phyloP scores from a whole-genome alignment of 1,139 yeast genomes.

The Candida sanyaensis region DNA sequence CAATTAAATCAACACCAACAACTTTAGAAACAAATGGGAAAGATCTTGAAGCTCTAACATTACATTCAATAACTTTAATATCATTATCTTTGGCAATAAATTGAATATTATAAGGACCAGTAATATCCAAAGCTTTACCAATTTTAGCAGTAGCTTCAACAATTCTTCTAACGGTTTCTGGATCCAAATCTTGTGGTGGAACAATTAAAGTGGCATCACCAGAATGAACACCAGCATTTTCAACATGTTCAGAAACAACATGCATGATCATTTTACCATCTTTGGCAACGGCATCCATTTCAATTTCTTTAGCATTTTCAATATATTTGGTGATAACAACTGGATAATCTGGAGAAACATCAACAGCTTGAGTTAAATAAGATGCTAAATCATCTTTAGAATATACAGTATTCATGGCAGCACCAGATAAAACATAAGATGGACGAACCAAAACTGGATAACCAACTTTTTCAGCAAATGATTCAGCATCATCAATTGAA shows the following conservation, averaged over 20 bases:
- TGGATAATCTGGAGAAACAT: conserved; percentile 93
- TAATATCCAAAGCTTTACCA: conserved; percentile 90
- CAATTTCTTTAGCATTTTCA: conserved; percentile 95
- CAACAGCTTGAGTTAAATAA: conserved; percentile 83
- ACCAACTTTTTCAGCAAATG: conserved; percentile 82
- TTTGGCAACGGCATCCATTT: conserved; percentile 93
- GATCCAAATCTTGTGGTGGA: conserved; percentile 81
- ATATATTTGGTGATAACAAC: conserved; percentile 96
- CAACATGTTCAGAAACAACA: conserved; percentile 97
- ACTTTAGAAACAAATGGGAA: conserved; percentile 99
- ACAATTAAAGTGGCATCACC: conserved; percentile 96
- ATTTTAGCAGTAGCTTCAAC: conserved; percentile 88
- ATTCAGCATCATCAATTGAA: conserved; percentile 80
- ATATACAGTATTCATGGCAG: conserved; percentile 95
- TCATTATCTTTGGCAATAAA: conserved; percentile 65
- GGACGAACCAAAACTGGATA: conserved; percentile 98
- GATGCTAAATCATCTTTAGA: conserved; percentile 74
- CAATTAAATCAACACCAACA: conserved; percentile 89
- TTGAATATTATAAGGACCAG: conserved; percentile 99
- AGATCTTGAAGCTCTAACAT: conserved; percentile 96
- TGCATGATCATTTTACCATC: conserved; percentile 88
- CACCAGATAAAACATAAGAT: conserved; percentile 95
- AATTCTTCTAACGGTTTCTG: conserved; percentile 58
- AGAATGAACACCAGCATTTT: conserved; percentile 98
- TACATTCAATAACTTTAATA: conserved; percentile 94